Evolutionary conservation across 129 eudicot species (phyloP).

Genomic region (Mikania micrantha): DNA sequence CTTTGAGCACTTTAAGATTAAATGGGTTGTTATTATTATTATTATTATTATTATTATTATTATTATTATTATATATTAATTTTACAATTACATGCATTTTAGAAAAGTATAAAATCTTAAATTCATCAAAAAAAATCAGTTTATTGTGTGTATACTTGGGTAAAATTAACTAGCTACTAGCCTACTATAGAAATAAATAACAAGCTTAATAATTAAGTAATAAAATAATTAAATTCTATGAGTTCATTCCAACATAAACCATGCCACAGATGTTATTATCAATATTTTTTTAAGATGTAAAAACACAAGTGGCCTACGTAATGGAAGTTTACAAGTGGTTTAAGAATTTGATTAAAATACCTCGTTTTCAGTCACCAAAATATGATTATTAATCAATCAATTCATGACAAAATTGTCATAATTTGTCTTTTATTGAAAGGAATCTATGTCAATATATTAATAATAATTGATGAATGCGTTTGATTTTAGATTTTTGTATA

Average conservation of each 20-base stretch:
- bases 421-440: neutral
- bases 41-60: neutral
- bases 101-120: no score
- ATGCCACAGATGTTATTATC: constrained; percentile 8
- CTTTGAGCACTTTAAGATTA: no score
- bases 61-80: no score
- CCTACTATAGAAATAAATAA: neutral
- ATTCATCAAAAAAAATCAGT: neutral
- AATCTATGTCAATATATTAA: neutral
- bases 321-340: constrained; percentile 12
- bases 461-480: constrained; percentile 4
- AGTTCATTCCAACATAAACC: neutral
- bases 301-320: constrained; percentile 29
- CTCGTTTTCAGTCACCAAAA: constrained; percentile 6
- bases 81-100: no score
- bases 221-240: neutral
- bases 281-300: neutral
- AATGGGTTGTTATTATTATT: neutral
- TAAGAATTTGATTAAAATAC: constrained; percentile 4
- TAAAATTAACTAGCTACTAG: neutral
- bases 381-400: neutral
- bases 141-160: neutral
- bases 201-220: neutral
- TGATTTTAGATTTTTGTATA: neutral
- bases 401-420: constrained; percentile 4